Evolutionary conservation across 352 stramenopile genomes (phyloP).

Genomic region (Pythium periplocum): DNA sequence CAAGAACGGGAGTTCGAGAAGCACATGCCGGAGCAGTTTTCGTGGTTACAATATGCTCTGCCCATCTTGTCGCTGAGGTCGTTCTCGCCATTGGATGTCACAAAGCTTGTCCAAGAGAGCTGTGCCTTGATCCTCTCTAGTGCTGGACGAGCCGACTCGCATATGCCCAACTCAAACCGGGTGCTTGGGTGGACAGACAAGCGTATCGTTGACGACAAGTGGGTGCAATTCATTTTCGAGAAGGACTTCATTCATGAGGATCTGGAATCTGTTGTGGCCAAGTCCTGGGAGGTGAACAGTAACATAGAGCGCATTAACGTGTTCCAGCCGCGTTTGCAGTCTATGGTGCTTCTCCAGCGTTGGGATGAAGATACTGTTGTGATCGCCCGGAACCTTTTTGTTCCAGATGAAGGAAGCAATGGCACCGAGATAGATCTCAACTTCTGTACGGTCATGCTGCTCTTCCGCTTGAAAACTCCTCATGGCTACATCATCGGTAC

Average conservation of each 20-base stretch:
- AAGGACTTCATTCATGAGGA: conserved; percentile 22
- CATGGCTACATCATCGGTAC: conserved; percentile 15
- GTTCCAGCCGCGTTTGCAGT: conserved; percentile 18
- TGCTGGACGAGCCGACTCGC: conserved; percentile 10
- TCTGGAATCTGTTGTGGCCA: conserved; percentile 13
- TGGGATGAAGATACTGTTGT: conserved; percentile 20
- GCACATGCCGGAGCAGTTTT: conserved; percentile 9
- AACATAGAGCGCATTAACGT: conserved; percentile 15
- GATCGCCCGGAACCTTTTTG: conserved; percentile 14
- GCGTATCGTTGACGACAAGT: conserved; percentile 16
- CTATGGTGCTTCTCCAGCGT: conserved; percentile 13
- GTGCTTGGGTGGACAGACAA: conserved; percentile 22
- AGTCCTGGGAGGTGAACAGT: conserved; percentile 19
- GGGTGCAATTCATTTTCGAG: conserved; percentile 22
- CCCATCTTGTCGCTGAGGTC: conserved; percentile 12
- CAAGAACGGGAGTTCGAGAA: conserved; percentile 15
- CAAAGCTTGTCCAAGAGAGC: conserved; percentile 11
- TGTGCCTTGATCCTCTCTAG: conserved; percentile 14
- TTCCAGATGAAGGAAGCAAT: conserved; percentile 11
- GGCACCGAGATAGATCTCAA: conserved; percentile 16
- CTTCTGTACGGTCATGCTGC: conserved; percentile 19
- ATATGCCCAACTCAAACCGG: conserved; percentile 7
- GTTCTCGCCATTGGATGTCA: background rate
- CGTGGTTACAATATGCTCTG: conserved; percentile 14
- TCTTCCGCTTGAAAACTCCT: conserved; percentile 14